Evolutionary conservation across 148 eudicot genomes (phyloP).

Genomic region (Diospyros kaki): DNA sequence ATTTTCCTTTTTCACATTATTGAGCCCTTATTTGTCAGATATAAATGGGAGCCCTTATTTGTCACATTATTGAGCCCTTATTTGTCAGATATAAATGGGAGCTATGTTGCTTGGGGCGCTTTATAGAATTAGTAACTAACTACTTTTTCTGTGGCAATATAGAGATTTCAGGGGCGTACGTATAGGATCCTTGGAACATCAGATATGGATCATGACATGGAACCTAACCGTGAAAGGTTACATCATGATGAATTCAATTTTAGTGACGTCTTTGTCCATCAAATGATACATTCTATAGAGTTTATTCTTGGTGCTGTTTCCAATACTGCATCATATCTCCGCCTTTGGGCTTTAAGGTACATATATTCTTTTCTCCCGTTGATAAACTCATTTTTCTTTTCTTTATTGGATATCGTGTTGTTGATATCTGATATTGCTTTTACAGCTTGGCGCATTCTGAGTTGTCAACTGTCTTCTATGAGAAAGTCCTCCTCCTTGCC

Average conservation of each 20-base stretch:
- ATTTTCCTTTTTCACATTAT: background rate
- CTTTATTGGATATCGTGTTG: constrained; percentile 1
- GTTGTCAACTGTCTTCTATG: constrained; percentile 90
- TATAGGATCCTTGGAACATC: constrained; percentile 71
- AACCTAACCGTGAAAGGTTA: constrained; percentile 58
- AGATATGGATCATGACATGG: constrained; percentile 56
- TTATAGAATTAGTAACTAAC: background rate
- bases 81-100: background rate
- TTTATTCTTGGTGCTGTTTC: constrained; percentile 97
- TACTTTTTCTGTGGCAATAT: constrained; percentile 2
- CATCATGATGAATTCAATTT: constrained; percentile 84
- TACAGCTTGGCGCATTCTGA: constrained; percentile 98
- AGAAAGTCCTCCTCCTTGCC: constrained; percentile 87
- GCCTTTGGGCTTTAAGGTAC: constrained; percentile 96
- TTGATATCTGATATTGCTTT: constrained; percentile 12
- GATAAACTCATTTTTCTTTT: background rate
- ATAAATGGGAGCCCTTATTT: background rate
- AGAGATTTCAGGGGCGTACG: constrained; percentile 95
- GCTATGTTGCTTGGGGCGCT: background rate
- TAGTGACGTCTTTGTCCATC: constrained; percentile 97
- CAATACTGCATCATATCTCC: constrained; percentile 97
- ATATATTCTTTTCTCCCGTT: constrained; percentile 3
- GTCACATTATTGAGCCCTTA: background rate
- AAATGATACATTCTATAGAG: constrained; percentile 96
- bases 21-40: background rate